phyloP scores from a whole-genome alignment of 2,329 filamentous ascomycete species.

The Chaetothyriales sp. region DNA sequence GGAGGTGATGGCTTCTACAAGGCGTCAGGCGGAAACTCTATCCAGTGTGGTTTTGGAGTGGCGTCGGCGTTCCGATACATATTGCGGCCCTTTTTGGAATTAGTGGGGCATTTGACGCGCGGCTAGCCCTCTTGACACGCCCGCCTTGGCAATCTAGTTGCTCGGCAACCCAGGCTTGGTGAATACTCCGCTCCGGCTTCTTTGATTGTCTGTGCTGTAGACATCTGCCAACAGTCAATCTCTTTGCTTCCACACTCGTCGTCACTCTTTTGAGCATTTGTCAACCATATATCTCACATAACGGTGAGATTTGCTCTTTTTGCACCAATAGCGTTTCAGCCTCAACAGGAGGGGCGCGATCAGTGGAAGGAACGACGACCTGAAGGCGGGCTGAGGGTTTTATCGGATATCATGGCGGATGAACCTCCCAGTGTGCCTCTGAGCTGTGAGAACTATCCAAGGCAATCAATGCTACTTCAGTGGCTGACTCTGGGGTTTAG shows the following conservation, averaged over 20 bases:
- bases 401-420: neutral
- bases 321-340: neutral
- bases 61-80: too few species aligned
- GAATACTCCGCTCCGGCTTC: neutral
- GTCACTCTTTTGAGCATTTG: neutral
- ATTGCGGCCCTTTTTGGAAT: too few species aligned
- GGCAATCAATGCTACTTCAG: neutral
- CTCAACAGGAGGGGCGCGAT: neutral
- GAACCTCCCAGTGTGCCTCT: conserved; percentile 16
- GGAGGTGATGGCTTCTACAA: too few species aligned
- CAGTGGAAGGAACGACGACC: neutral
- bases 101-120: neutral
- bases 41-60: too few species aligned
- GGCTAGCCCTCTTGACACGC: neutral
- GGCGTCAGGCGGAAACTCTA: too few species aligned
- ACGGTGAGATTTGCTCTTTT: neutral
- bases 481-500: conserved; percentile 2
- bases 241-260: neutral
- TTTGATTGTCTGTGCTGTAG: neutral
- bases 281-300: neutral
- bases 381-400: neutral
- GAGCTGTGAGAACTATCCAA: conserved; percentile 9
- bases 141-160: neutral
- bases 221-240: neutral
- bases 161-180: neutral